Conservation (phyloP, 2,329 filamentous ascomycete genomes). For the Colletotrichum sp. region DNA sequence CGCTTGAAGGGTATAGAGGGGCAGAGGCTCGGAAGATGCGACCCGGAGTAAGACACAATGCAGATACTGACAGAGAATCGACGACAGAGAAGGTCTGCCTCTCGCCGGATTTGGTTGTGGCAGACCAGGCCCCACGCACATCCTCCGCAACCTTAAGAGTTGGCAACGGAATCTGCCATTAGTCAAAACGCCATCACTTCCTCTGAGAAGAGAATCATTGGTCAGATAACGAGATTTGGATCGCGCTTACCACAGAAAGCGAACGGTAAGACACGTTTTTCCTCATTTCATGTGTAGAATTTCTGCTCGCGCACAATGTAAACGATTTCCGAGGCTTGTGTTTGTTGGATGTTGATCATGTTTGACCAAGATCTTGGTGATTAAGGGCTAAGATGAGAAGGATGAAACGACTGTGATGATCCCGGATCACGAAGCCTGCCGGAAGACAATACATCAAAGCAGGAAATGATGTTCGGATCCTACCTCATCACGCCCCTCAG, state of each 20-base stretch:
- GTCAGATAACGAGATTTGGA: not conserved
- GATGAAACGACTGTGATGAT: not conserved
- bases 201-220: not conserved
- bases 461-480: not conserved
- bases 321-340: not conserved
- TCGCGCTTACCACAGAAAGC: not conserved
- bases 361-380: not conserved
- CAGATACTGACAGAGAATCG: not conserved
- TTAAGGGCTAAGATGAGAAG: not conserved
- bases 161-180: not conserved
- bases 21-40: not conserved
- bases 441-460: not conserved
- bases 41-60: not conserved
- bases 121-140: not conserved
- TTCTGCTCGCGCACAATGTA: not conserved
- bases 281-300: not conserved
- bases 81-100: not conserved
- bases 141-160: not conserved
- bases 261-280: not conserved
- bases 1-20: not conserved
- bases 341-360: conserved; percentile 6
- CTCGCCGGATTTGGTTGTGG: conserved; percentile 4
- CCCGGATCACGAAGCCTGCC: not conserved
- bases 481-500: not conserved
- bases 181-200: not conserved